Evolutionary conservation across 164 flowering plant genomes (phyloP), one percentile per base, ranked within the genome.

Genomic region (Chimonanthus salicifolius): DNA sequence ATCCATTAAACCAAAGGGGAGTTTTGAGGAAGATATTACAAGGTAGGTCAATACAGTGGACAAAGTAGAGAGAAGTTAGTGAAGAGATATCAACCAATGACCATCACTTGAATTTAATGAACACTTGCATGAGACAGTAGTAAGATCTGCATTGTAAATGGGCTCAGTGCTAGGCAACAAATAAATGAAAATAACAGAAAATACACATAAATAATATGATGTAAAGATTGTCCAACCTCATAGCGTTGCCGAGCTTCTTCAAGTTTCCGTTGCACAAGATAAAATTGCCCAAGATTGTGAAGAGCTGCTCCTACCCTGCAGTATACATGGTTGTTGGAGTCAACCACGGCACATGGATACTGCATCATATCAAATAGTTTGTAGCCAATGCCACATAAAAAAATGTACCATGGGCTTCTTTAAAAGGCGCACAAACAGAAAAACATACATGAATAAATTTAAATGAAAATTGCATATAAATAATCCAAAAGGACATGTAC

Each of bases 241-340:
- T 94, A 94, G 79, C 82, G 82, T 4, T 44, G 47, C 58, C 82
- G 84, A 74, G 99, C 94, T 77, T 91, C 82, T 74, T 85, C 92
- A 71, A 95, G 79, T 79, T 91, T 89, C 74, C 87, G 54, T 75
- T 85, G 93, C 49, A 85, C 83, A 69, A 90, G 80, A 82, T 90
- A 95, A 78, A 92, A 90, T 50, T 87, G 91, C 21, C 99, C 99
- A 68, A 92, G 88, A 80, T 95, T 92, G 87, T 91, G 97, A 64
- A 84, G 75, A 63, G 99, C 94, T 80, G 88, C 90, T 43, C 89
- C 97, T 43, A 94, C 87, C 69, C 96, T 92, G 85, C 64, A 79
- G 49, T 20, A 75, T 45, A 47, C 18, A 21, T 68, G n/a, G 11
- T 62, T 10, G 64, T 49, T 47, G 66, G 71, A 7, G 72, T 4